phyloP scores from a whole-genome alignment of 2,329 filamentous ascomycete species.

The Cercospora sp. region DNA sequence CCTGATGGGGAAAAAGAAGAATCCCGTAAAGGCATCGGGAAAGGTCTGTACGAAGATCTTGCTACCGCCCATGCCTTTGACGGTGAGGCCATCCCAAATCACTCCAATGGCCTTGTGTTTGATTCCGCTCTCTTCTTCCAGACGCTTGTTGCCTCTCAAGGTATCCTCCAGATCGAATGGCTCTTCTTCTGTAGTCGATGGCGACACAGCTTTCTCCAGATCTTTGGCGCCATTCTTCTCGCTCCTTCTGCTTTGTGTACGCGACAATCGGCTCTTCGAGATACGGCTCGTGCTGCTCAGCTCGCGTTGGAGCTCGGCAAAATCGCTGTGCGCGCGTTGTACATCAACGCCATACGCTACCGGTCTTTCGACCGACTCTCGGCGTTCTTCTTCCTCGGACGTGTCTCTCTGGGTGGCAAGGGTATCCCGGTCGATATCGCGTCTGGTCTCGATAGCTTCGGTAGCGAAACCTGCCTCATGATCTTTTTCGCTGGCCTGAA shows the following conservation, averaged over 20 bases:
- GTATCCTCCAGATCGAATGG: conserved; percentile 75
- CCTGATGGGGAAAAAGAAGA: conserved; percentile 71
- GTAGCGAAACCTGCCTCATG: conserved; percentile 13
- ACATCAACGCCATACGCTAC: conserved; percentile 58
- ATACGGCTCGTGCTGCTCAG: conserved; percentile 44
- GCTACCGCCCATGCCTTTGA: conserved; percentile 61
- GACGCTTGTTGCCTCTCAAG: conserved; percentile 68
- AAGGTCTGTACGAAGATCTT: conserved; percentile 62
- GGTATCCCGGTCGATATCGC: conserved; percentile 15
- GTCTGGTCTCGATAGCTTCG: conserved; percentile 22
- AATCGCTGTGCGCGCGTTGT: conserved; percentile 67
- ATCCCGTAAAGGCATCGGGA: conserved; percentile 62
- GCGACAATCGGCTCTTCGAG: conserved; percentile 43
- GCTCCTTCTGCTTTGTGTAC: conserved; percentile 46
- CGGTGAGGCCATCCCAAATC: conserved; percentile 64
- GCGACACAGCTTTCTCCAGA: conserved; percentile 58
- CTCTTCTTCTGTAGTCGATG: conserved; percentile 50
- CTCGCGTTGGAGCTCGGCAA: conserved; percentile 61
- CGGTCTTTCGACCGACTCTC: conserved; percentile 3
- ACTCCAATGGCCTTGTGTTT: conserved; percentile 69
- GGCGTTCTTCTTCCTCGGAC: conserved; percentile 13
- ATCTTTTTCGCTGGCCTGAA: conserved; percentile 11
- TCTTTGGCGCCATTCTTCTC: conserved; percentile 48
- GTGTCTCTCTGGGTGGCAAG: conserved; percentile 7
- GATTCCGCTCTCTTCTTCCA: conserved; percentile 76